phyloP scores from a whole-genome alignment of 768 basidiomycete genomes.

The Phylloporus arenicola region DNA sequence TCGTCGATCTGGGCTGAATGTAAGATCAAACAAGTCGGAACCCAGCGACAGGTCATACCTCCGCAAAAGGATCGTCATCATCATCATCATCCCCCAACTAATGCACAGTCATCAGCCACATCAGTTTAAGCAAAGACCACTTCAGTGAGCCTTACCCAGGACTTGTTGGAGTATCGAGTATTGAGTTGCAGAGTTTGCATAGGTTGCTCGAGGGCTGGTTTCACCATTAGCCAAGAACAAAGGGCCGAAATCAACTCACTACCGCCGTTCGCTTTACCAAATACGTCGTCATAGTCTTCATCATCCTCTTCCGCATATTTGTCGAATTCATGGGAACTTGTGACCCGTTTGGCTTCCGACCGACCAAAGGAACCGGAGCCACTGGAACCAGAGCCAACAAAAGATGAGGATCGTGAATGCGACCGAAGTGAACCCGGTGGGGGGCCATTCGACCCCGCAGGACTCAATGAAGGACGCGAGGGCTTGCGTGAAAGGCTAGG shows the following conservation, averaged over 20 bases:
- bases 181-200: constrained; percentile 79
- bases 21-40: constrained; percentile 4
- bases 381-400: constrained; percentile 38
- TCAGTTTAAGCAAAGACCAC: constrained; percentile 7
- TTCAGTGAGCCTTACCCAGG: constrained; percentile 55
- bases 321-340: constrained; percentile 61
- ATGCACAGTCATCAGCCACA: neutral
- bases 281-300: constrained; percentile 94
- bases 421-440: constrained; percentile 30
- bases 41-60: constrained; percentile 40
- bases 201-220: constrained; percentile 50
- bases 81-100: constrained; percentile 79
- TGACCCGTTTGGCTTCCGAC: constrained; percentile 52
- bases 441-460: constrained; percentile 30
- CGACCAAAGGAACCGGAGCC: constrained; percentile 56
- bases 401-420: constrained; percentile 59
- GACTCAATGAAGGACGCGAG: constrained; percentile 50
- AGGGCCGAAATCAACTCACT: constrained; percentile 41
- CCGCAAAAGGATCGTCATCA: constrained; percentile 95
- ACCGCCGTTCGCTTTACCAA: constrained; percentile 68
- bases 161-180: constrained; percentile 81
- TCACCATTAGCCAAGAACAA: constrained; percentile 1
- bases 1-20: constrained; percentile 70
- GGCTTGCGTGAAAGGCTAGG: constrained; percentile 48
- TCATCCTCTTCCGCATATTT: constrained; percentile 88